Evolutionary conservation across 352 stramenopile genomes (phyloP), one percentile per base, ranked within the genome.

Genomic region (Phytophthora vignae): DNA sequence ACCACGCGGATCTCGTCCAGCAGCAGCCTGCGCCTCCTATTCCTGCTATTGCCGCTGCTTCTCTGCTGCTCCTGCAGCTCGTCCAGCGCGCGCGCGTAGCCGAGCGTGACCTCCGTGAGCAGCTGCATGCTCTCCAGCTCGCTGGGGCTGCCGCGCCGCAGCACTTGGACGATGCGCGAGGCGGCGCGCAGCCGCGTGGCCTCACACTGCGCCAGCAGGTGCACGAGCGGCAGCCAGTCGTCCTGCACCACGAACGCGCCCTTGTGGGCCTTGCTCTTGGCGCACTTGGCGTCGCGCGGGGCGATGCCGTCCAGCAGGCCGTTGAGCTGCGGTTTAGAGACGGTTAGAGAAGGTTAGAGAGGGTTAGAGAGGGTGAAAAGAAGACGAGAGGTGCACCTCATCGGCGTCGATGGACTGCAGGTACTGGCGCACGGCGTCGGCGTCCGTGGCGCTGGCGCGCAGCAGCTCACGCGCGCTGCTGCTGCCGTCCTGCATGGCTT

Each of bases 51-150:
- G 7, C 14, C 22, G 36, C 15, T 21, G 2, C n/a, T 33, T 22
- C 53, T 50, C 42, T 54, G 61, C 3, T 64, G 29, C 27, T 76
- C 67, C 19, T 64, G 55, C 9, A 77, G 40, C 2, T 82, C 71
- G 27, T 92, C 79, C 10, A 87, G 29, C 2, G 75, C 82, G 17
- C 70, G 69, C 31, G 89, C 76, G 64, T 94, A 96, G 49, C 74
- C 84, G 46, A 94, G 57, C 40, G 74, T 88, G 22, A 96, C 79
- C 73, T 96, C 89, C 1, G 87, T 90, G 52, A 94, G 75, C 73
- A 90, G 90, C 64, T 92, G 85, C 77, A 90, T 88, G 49, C 78
- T 79, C 68, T 92, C 84, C 44, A 94, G 70, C 50, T 96, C 88
- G 55, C 79, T 94, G 27, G 74, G 64, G 17, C 69, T 76, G 25